phyloP scores from a whole-genome alignment of 495 filamentous ascomycete species.

The Talaromyces trachyspermus region DNA sequence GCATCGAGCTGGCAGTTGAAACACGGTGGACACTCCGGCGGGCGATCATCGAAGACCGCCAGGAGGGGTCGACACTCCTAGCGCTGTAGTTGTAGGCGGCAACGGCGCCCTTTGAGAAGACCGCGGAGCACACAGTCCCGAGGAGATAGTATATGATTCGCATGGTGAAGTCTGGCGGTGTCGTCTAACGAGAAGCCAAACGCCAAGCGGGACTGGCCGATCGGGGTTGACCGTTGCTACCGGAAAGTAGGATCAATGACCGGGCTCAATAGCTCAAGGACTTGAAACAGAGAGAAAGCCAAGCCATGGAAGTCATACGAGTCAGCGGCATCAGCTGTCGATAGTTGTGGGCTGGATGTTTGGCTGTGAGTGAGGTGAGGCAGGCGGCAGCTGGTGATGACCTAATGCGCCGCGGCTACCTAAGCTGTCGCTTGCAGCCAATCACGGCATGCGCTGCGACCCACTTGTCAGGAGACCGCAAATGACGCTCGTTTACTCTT shows the following conservation, averaged over 20 bases:
- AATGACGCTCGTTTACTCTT: no score
- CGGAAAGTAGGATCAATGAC: not conserved
- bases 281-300: not conserved
- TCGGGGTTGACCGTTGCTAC: not conserved
- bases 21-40: conserved; percentile 57
- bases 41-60: conserved; percentile 49
- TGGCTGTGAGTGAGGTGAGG: not conserved
- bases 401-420: no score
- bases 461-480: no score
- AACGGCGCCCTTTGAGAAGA: not conserved
- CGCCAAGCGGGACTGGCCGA: not conserved
- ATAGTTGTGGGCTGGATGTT: no score
- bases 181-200: no score
- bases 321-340: not conserved
- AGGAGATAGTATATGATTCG: conserved; percentile 3
- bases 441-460: no score
- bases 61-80: conserved; percentile 22
- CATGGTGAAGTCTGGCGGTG: not conserved
- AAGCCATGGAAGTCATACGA: conserved; percentile 19
- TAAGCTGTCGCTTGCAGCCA: no score
- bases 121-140: not conserved
- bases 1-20: conserved; percentile 97
- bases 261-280: not conserved
- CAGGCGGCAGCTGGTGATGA: not conserved
- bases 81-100: conserved; percentile 2